phyloP scores from a whole-genome alignment of 208 protist species.

The Leishmania gerbilli region DNA sequence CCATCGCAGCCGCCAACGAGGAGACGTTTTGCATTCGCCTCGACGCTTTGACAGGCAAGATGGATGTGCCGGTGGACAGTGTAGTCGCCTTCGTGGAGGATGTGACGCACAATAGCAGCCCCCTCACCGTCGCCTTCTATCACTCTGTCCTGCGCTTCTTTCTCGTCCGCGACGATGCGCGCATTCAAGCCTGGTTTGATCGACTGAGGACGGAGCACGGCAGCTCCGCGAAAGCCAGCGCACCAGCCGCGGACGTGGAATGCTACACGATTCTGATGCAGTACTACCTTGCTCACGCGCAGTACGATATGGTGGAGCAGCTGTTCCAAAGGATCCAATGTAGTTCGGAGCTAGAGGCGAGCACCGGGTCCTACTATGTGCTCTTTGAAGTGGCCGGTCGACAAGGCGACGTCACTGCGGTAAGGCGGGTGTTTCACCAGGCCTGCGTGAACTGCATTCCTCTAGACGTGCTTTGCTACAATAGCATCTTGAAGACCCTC shows the following conservation, averaged over 20 bases:
- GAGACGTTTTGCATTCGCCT: constrained; percentile 79
- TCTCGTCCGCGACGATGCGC: constrained; percentile 39
- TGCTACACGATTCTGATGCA: constrained; percentile 67
- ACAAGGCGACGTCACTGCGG: constrained; percentile 33
- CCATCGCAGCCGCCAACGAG: constrained; percentile 52
- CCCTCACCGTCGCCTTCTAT: constrained; percentile 44
- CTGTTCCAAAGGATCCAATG: constrained; percentile 73
- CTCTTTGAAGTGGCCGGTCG: constrained; percentile 61
- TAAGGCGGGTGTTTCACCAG: constrained; percentile 74
- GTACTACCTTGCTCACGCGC: constrained; percentile 50
- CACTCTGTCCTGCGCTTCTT: constrained; percentile 62
- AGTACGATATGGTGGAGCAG: constrained; percentile 46
- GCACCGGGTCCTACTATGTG: constrained; percentile 60
- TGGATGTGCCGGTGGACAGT: constrained; percentile 37
- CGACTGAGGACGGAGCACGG: constrained; percentile 14
- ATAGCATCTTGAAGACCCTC: constrained; percentile 78
- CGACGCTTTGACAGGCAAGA: constrained; percentile 32
- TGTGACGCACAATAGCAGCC: constrained; percentile 9
- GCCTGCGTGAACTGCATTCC: constrained; percentile 64
- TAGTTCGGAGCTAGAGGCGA: constrained; percentile 50
- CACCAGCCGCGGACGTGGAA: constrained; percentile 36
- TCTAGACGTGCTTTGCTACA: constrained; percentile 68
- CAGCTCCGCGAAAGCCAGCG: not conserved
- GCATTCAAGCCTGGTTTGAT: constrained; percentile 62
- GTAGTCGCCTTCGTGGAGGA: constrained; percentile 28